Conservation (phyloP, 179 eudicot genomes). For the Heliamphora ciliata region DNA sequence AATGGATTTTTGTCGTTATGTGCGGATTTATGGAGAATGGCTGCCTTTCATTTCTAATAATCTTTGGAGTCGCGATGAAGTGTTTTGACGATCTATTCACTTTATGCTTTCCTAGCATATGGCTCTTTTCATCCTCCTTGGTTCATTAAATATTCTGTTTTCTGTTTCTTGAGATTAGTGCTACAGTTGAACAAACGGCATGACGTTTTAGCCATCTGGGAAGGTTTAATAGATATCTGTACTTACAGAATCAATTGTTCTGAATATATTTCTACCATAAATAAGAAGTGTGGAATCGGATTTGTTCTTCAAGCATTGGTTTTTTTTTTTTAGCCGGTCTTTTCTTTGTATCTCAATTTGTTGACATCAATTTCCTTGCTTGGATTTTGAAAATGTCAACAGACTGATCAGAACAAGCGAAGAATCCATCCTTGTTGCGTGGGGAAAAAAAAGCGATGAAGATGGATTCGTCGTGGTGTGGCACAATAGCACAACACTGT, state of each 20-base stretch:
- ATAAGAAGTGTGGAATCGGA: not conserved
- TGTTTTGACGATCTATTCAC: slow-evolving; percentile 10
- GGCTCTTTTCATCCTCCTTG: slow-evolving; percentile 4
- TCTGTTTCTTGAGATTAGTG: slow-evolving; percentile 7
- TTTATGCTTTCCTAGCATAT: slow-evolving; percentile 9
- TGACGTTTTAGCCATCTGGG: not conserved
- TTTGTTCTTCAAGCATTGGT: not conserved
- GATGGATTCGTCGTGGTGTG: not conserved
- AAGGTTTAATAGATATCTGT: not conserved
- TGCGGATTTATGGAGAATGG: slow-evolving; percentile 5
- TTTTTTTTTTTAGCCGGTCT: not conserved
- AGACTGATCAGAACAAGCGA: not conserved
- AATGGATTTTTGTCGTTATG: not conserved
- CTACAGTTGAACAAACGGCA: not conserved
- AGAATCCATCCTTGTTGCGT: not conserved
- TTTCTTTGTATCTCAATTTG: not conserved
- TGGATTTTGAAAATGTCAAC: not conserved
- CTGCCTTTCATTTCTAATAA: slow-evolving; percentile 21
- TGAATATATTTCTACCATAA: not conserved
- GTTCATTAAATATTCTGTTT: not conserved
- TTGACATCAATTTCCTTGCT: not conserved
- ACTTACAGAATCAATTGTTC: not conserved
- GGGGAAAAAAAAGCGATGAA: not conserved
- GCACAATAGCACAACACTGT: no score
- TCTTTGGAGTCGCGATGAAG: slow-evolving; percentile 21